Conservation (phyloP, 2,329 filamentous ascomycete genomes). For the Sclerotinia nivalis region DNA sequence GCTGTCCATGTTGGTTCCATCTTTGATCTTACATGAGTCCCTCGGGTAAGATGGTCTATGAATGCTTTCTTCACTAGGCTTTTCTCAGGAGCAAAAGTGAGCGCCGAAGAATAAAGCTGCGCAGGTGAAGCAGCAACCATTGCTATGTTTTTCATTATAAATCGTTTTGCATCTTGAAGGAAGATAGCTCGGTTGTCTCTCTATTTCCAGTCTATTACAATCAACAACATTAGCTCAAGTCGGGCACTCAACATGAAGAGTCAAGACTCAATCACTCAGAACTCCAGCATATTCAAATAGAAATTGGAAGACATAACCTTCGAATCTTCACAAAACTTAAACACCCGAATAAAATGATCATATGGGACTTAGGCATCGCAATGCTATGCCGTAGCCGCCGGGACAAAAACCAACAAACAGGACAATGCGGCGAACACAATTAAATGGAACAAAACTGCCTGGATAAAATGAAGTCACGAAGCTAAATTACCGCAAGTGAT, state of each 20-base stretch:
- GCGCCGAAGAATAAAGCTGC: conserved; percentile 42
- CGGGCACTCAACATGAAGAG: background rate
- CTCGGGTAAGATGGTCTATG: background rate
- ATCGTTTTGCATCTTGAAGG: conserved; percentile 15
- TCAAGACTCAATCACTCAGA: background rate
- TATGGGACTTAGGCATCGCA: background rate
- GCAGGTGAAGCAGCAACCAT: conserved; percentile 35
- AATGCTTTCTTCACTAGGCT: conserved; percentile 36
- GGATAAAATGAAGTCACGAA: background rate
- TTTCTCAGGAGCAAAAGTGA: conserved; percentile 39
- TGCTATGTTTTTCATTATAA: conserved; percentile 4
- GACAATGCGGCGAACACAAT: background rate
- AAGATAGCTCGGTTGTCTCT: background rate
- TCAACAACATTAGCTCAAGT: background rate
- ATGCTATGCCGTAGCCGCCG: background rate
- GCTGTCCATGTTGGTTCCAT: conserved; percentile 22
- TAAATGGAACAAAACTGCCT: background rate
- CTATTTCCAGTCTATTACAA: background rate
- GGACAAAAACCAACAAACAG: background rate
- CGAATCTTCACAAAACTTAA: background rate
- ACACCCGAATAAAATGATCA: background rate
- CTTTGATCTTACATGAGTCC: conserved; percentile 22
- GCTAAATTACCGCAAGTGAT: conserved; percentile 1
- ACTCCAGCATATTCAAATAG: background rate
- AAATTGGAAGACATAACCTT: background rate